Base-by-base conservation (phyloP, 768 basidiomycete genomes). In the Chiua virens region DNA sequence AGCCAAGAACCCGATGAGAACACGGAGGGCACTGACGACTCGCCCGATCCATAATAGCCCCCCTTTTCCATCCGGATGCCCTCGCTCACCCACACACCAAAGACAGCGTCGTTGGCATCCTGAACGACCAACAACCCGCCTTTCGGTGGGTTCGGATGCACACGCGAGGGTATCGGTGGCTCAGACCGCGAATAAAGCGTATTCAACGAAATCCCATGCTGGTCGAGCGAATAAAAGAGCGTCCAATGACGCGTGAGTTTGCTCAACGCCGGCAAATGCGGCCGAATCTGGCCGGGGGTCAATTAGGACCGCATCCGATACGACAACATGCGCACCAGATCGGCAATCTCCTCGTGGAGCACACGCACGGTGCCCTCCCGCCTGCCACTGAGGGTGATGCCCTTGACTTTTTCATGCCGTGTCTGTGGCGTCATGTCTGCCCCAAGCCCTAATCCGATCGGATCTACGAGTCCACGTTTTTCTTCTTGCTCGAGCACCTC, bases 181-280 rank as follows among this genome's bases (percentile, higher is more conserved):
- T 80, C 81, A 47, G 85, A 89, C 1, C 78, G 78, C 3, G 77
- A 61, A 66, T 97, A 98, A 6, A 98, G 78, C 1, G 96, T 97
- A 40, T 87, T 84, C 14, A 98, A 76, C 13, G 92, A 95, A 40
- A 95, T 93, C 0, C 96, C 96, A 58, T 98, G 89, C 61, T 97
- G 94, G 62, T 98, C 96, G 17, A 97, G 77, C 15, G 92, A 94
- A 71, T 95, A 94, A 6, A 93, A 70, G 0, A 95, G 79, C 1
- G 79, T 79, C 93, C 93, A 96, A 25, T 76, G 71, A 8, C 76
- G 74, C 0, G 86, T 78, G 17, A 95, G 79, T 5, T 87, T 85
- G 2, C 81, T 75, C 7, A 94, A 78, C 0, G 90, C 83, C 0
- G 92, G 87, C 1, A 95, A 76, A 50, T 83, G 75, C 1, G 82